phyloP scores from a whole-genome alignment of 495 filamentous ascomycete genomes.

The Monascus purpureus region DNA sequence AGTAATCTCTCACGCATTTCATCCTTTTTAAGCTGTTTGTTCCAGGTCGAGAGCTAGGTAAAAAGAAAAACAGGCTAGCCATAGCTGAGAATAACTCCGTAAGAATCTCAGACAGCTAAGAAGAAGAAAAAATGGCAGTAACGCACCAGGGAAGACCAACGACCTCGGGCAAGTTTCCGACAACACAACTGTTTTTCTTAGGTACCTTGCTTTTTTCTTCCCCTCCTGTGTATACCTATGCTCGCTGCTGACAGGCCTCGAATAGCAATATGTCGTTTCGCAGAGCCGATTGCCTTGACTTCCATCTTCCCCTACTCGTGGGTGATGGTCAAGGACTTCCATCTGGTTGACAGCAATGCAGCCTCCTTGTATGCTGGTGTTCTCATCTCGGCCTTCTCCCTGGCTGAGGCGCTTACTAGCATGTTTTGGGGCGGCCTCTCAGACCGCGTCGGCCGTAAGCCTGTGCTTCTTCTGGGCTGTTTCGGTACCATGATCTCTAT shows the following conservation, averaged over 20 bases:
- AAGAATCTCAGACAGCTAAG: constrained; percentile 30
- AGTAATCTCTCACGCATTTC: no score
- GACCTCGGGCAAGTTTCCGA: constrained; percentile 44
- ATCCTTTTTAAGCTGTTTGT: no score
- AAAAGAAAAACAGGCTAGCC: constrained; percentile 1
- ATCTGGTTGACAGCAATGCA: constrained; percentile 51
- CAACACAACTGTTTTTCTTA: constrained; percentile 61
- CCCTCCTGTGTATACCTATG: constrained; percentile 8
- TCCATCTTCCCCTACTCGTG: constrained; percentile 84
- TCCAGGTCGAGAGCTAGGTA: no score
- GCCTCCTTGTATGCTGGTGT: constrained; percentile 76
- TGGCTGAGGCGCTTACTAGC: constrained; percentile 67
- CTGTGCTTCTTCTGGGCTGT: constrained; percentile 66
- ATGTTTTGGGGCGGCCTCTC: constrained; percentile 78
- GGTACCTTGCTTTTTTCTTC: constrained; percentile 31
- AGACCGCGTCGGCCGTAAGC: constrained; percentile 73
- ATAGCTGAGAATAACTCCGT: constrained; percentile 15
- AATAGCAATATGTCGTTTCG: constrained; percentile 59
- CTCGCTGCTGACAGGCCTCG: constrained; percentile 12
- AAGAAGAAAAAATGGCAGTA: constrained; percentile 41
- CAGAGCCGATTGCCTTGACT: constrained; percentile 78
- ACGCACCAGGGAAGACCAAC: constrained; percentile 32
- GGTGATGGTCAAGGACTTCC: constrained; percentile 61
- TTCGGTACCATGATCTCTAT: constrained; percentile 67
- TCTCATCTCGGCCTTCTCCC: constrained; percentile 70